phyloP scores from a whole-genome alignment of 441 rosid species.

The Flueggea neowawraea region DNA sequence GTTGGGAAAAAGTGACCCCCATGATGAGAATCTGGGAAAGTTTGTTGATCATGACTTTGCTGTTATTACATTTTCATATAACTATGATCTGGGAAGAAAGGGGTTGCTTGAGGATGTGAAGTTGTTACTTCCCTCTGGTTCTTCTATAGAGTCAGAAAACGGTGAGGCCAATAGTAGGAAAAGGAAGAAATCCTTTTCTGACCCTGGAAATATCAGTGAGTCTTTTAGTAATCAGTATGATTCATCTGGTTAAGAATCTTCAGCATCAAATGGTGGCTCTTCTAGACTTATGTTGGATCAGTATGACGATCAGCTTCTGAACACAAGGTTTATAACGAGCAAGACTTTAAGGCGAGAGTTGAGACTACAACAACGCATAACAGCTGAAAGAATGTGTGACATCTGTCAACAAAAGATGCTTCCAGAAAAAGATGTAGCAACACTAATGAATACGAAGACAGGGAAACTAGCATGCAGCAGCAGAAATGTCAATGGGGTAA shows the following conservation, averaged over 20 bases:
- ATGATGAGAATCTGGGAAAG: slow-evolving; percentile 26
- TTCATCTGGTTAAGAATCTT: slow-evolving; percentile 68
- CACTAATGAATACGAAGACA: slow-evolving; percentile 70
- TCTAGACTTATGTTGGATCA: slow-evolving; percentile 46
- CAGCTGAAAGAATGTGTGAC: slow-evolving; percentile 86
- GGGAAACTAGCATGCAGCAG: slow-evolving; percentile 82
- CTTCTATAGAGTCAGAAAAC: slow-evolving; percentile 31
- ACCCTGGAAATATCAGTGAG: slow-evolving; percentile 72
- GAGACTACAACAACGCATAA: slow-evolving; percentile 74
- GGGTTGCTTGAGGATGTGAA: slow-evolving; percentile 58
- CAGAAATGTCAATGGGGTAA: slow-evolving; percentile 75
- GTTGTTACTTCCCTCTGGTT: slow-evolving; percentile 48
- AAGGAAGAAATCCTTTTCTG: slow-evolving; percentile 77
- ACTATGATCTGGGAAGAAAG: slow-evolving; percentile 67
- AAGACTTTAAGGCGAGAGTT: slow-evolving; percentile 66
- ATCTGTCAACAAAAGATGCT: slow-evolving; percentile 94
- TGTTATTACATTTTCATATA: slow-evolving; percentile 60
- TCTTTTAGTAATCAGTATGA: slow-evolving; percentile 60
- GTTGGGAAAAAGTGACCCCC: slow-evolving; percentile 48
- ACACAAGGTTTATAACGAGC: slow-evolving; percentile 50
- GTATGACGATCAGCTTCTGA: slow-evolving; percentile 55
- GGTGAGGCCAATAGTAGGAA: slow-evolving; percentile 39
- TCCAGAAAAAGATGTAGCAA: slow-evolving; percentile 81
- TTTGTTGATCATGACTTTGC: slow-evolving; percentile 75
- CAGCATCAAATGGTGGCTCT: slow-evolving; percentile 39